phyloP scores from a whole-genome alignment of 75 land plant species.

The Picea glauca region DNA sequence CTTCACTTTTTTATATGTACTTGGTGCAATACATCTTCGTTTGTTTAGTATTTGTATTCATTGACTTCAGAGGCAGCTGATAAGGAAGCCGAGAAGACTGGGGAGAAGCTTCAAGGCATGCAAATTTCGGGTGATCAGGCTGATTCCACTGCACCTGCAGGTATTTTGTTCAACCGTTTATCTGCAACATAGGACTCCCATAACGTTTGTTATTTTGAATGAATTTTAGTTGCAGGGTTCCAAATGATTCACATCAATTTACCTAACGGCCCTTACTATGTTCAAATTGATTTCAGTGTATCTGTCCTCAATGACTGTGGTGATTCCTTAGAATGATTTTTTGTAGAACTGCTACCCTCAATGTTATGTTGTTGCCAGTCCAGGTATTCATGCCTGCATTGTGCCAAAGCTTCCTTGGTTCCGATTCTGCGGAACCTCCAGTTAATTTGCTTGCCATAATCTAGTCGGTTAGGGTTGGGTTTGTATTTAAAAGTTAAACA shows the following conservation, averaged over 20 bases:
- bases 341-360: background rate
- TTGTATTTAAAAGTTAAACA: background rate
- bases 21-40: background rate
- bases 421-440: background rate
- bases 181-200: background rate
- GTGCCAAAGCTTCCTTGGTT: background rate
- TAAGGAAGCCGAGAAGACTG: constrained; percentile 52
- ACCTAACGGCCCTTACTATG: no score
- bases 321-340: no score
- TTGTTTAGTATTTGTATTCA: background rate
- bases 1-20: background rate
- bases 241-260: no score
- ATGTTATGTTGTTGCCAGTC: background rate
- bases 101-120: constrained; percentile 69
- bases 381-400: background rate
- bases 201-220: background rate
- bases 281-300: no score
- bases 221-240: background rate
- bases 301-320: no score
- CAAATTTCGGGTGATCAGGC: constrained; percentile 43
- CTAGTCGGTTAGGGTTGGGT: background rate
- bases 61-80: constrained; percentile 37
- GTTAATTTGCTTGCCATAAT: background rate
- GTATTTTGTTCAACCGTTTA: constrained; percentile 4
- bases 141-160: constrained; percentile 27